Conservation (phyloP, 1,284 basidiomycete genomes). For the Microbotryum lychnidis-dioicae region DNA sequence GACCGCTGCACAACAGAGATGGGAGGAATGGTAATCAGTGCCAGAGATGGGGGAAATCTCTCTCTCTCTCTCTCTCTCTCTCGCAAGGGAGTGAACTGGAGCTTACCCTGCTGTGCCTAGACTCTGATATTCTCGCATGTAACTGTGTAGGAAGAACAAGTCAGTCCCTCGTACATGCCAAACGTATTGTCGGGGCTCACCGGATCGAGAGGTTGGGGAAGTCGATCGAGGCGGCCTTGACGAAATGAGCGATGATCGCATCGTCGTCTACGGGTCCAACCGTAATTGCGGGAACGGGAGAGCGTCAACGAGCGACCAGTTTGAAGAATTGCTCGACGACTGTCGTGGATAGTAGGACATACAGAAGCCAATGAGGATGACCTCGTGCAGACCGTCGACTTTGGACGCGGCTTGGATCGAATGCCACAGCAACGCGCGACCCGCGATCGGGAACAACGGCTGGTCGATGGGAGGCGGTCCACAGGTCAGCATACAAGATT, state of each 20-base stretch:
- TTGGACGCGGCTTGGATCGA: conserved; percentile 41
- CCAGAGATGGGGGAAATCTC: too few relatives aligned
- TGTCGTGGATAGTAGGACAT: not conserved
- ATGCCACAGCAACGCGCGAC: conserved; percentile 48
- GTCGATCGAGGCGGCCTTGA: conserved; percentile 46
- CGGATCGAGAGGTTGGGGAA: conserved; percentile 46
- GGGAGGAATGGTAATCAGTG: not conserved
- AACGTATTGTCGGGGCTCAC: conserved; percentile 25
- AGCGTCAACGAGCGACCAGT: not conserved
- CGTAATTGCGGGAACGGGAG: not conserved
- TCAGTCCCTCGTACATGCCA: not conserved
- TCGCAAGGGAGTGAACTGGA: conserved; percentile 38
- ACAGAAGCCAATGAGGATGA: conserved; percentile 48
- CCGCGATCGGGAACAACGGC: conserved; percentile 45
- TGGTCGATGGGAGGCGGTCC: conserved; percentile 14
- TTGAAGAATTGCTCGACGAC: not conserved
- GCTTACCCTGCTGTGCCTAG: conserved; percentile 46
- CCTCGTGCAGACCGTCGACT: conserved; percentile 44
- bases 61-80: conserved; percentile 9
- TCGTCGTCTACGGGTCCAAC: conserved; percentile 41
- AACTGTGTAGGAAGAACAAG: conserved; percentile 33
- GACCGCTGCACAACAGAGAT: conserved; percentile 10
- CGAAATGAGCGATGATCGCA: conserved; percentile 44
- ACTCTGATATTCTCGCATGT: conserved; percentile 47
- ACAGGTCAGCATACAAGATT: not conserved